Base-by-base conservation (phyloP, 352 stramenopile genomes). In the Phytophthora quininea region DNA sequence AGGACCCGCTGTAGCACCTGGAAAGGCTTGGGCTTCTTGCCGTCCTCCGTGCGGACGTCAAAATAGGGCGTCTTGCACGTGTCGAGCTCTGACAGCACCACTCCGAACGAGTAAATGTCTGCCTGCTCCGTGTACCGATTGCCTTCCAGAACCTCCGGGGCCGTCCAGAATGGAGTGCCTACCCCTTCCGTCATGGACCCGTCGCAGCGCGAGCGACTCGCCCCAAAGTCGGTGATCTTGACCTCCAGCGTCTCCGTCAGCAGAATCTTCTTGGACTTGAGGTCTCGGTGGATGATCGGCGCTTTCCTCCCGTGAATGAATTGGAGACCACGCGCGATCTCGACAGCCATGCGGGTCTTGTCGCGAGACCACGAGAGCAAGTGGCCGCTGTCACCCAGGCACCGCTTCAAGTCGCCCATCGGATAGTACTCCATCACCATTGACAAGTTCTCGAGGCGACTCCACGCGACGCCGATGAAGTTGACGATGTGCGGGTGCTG, bases 121-220 rank as follows among this genome's bases (percentile, higher is more conserved):
- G 80, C 68, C 62, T 84, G 78, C 48, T 88, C 67, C 10, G 73
- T 82, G 65, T 86, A 92, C 1, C 67, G 52, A 19, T 86, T 71
- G 31, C 78, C 78, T 30, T 80, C 58, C 24, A 93, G 58, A 14
- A 96, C 67, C 66, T 97, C 89, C 0, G 88, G 89, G 0, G 89
- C 88, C 2, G 90, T 90, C 76, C 92, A 97, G 54, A 90, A 89
- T 9, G 84, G 80, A 1, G 89, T 97, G 4, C 90, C 90, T n/a
- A 92, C 88, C 32, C 90, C 86, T 3, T 86, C 52, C 72, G 77
- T 75, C 91, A 86, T 54, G 38, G 54, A 69, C 3, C 49, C 6
- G 0, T 74, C 61, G 19, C 53, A 42, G 14, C 37, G 14, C 3
- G n/a, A 42, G 3, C 61, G 84, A 19, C 69, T 84, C 69, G 93